A percentile compares a stretch with the other conserved stretches of the same genome.
Evolutionary conservation across 2,329 filamentous ascomycete species (phyloP).

Genomic region (Fusarium azukiicola): DNA sequence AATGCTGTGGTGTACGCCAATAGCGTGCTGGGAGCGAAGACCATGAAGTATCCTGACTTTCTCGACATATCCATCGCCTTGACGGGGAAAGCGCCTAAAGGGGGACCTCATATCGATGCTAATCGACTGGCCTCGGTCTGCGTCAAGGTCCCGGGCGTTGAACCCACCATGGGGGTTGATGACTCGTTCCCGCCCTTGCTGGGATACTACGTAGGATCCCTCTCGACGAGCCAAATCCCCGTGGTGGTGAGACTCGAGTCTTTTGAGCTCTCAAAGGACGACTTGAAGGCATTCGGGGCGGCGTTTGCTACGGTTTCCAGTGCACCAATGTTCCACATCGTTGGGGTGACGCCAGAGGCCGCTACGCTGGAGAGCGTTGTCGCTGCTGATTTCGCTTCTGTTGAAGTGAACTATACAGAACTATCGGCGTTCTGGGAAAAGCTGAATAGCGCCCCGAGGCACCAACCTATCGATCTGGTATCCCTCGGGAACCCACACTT

Average conservation of each 20-base stretch:
- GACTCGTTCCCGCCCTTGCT: conserved; percentile 7
- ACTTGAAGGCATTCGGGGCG: conserved; percentile 68
- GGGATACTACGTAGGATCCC: conserved; percentile 11
- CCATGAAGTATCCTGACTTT: conserved; percentile 69
- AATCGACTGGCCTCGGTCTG: conserved; percentile 52
- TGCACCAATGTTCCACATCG: conserved; percentile 69
- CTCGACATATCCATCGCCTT: conserved; percentile 67
- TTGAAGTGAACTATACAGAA: conserved; percentile 21
- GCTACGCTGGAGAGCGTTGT: not conserved
- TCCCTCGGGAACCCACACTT: conserved; percentile 71
- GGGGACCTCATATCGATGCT: conserved; percentile 68
- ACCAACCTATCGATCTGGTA: conserved; percentile 58
- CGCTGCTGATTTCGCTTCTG: not conserved
- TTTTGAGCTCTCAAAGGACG: conserved; percentile 48
- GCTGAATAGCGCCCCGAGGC: conserved; percentile 38
- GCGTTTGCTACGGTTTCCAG: conserved; percentile 67
- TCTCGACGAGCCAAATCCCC: conserved; percentile 9
- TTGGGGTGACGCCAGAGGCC: conserved; percentile 64
- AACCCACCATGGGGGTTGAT: not conserved
- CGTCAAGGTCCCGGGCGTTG: not conserved
- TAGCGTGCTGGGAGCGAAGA: conserved; percentile 67
- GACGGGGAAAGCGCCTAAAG: conserved; percentile 70
- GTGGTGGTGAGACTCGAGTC: conserved; percentile 46
- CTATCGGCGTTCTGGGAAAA: conserved; percentile 19
- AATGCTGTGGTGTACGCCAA: conserved; percentile 71